Base-by-base conservation (phyloP, 2,329 filamentous ascomycete species). In the Penicillium psychrosexuale region DNA sequence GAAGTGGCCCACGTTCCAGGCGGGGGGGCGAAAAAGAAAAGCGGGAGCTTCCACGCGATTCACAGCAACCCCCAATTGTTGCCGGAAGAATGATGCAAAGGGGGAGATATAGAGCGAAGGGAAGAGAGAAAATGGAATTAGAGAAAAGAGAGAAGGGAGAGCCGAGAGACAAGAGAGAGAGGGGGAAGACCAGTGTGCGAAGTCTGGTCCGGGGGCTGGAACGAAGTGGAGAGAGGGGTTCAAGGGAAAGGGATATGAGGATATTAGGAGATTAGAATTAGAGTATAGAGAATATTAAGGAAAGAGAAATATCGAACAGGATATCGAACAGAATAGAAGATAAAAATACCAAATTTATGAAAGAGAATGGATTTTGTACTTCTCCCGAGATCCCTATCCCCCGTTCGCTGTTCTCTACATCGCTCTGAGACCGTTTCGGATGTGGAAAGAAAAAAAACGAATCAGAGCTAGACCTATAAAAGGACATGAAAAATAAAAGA, bases 191-290 rank as follows among this genome's bases (percentile, higher is more conserved):
- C 38, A 42, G 51, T 62, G 59, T 58, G 62, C 57, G 57, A 57
- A 62, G 57, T 55, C 51, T 57, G 56, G 55, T 56, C 47, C 54
- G 55, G 47, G 59, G 62, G 59, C 58, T 61, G 63, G 57, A 61
- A 59, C 56, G 52, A 57, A 64, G 56, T 57, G 54, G 53, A 60
- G 55, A 53, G 50, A 39, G 49, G 48, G 48, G 50, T 52, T 47
- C 22, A 37, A 33, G 39, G 45, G 36, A 50, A 37, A 43, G 45
- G 38, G 36, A 34, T 19, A 42, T 42, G 45, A 37, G 12, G 22
- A 24, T 24, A 24, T 24, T 24, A 24, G 22, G 22, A 24, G 4
- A 24, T 24, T 24, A 24, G 22, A 24, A 24, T 24, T 24, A 24
- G 22, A 24, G 22, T 24, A 30, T 43, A 27, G 15, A 17, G 8